These are phyloP conservation scores for Gentiana dahurica DNA, from an alignment of 257 asterid genomes.

Conservation along the genomic window DNA sequence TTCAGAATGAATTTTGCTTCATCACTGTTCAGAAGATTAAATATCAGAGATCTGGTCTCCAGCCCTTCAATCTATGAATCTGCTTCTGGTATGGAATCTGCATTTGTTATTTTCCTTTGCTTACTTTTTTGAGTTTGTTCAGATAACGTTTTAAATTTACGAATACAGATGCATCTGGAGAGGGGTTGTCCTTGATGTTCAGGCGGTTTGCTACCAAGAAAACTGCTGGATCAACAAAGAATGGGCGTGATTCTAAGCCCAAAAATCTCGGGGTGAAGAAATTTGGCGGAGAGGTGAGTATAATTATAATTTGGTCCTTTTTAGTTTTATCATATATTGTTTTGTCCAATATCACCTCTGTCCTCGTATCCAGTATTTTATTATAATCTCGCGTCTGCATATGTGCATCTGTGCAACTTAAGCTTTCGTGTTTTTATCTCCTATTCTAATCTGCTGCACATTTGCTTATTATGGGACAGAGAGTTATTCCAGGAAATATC, in stretches of 20 bases:
- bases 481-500: constrained; percentile 80
- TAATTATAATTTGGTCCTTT: background rate
- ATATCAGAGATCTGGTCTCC: constrained; percentile 44
- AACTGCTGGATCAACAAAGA: constrained; percentile 87
- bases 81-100: constrained; percentile 34
- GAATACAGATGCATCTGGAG: constrained; percentile 50
- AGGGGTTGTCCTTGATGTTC: constrained; percentile 63
- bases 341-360: no score
- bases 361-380: background rate
- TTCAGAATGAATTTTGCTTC: constrained; percentile 13
- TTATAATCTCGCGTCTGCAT: background rate
- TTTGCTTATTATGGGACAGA: constrained; percentile 34
- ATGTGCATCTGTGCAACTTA: no score
- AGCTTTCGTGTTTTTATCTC: no score
- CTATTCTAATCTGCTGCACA: background rate
- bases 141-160: background rate
- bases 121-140: no score
- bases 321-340: background rate
- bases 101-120: background rate
- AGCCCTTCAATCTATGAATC: constrained; percentile 40
- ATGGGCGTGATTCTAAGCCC: constrained; percentile 83
- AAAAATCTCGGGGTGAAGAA: constrained; percentile 85
- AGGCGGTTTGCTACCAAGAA: constrained; percentile 90
- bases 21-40: constrained; percentile 35
- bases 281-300: constrained; percentile 86